Evolutionary conservation across 345 rosid species (phyloP), one percentile per base, ranked within the genome.

Genomic region (Eutrema yunnanense): DNA sequence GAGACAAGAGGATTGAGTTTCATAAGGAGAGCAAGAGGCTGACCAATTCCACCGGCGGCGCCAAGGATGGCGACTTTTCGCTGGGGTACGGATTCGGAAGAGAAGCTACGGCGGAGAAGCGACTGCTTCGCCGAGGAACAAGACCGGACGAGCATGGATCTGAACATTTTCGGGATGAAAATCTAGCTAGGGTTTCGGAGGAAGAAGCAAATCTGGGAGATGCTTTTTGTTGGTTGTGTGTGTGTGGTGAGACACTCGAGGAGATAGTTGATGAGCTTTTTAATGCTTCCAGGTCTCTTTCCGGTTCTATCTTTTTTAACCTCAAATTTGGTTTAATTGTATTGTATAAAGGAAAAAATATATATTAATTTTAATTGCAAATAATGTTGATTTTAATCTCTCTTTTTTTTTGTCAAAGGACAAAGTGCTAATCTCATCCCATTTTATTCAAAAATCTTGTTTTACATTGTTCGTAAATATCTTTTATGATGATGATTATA

Each of bases 41-140:
- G 96, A 9, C 96, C 96, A 26, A 88, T 90, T 6, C 92, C 93
- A 44, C 96, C 96, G 22, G 96, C 90, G 9, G 93, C 96, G 12
- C 93, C 94, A 41, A 90, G 89, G 73, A 90, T 81, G 16, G 87
- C 84, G n/a, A 90, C 94, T 72, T 90, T 88, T 12, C 96, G 82
- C 46, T 77, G 61, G 8, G 96, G 94, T 9, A 78, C 92, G 16
- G 96, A 72, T 8, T 74, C 92, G 8, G 92, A 76, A 10, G 81
- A 42, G 75, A 68, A 91, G 73, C 82, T 82, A 36, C 96, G 95
- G 63, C 82, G 84, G 74, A 64, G 82, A 50, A 69, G 77, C 62
- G 78, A 54, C 30, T 71, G 86, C 78, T 72, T 75, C 5, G 75
- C 83, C 67, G 80, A 40, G 58, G 82, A 33, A 32, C 76, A 69